Evolutionary conservation across 768 basidiomycete genomes (phyloP), one percentile per base, ranked within the genome.

Genomic region (Cubamyces lactineus): DNA sequence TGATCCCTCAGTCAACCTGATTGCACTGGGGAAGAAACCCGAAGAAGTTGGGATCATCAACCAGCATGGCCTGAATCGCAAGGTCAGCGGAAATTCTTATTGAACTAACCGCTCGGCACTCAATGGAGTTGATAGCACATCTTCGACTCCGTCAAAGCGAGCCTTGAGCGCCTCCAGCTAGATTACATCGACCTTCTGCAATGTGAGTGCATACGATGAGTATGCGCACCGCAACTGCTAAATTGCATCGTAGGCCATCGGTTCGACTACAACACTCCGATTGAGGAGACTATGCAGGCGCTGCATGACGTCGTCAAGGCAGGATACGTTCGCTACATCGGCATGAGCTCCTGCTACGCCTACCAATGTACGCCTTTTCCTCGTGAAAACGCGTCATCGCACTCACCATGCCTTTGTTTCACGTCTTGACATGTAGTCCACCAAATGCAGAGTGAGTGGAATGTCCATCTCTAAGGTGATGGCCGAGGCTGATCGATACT

Each of bases 111-210:
- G 6, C 15, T 15, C 42, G 16, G 3, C 2, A 1, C 51, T 60
- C 3, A 42, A 50, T n/a, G 3, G 1, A 5, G 21, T 6, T 13
- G 21, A 1, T 30, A 82, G 76, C 80, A 82, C 61, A 82, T 84
- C 63, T 82, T 84, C 65, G 81, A 79, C 40, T 66, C 75, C 77
- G 80, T 83, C 19, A 76, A 80, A 62, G 69, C 74, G 46, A 78
- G 77, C 54, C 64, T 82, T 43, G 70, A 75, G 43, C 75, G 80
- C 38, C 74, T 82, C 28, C 76, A 79, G 55, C 69, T 73, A 48
- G 84, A 86, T 53, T 83, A 87, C 61, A 79, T 88, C 56, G 87
- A 88, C 66, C 66, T 87, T 3, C 74, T 86, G 28, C 85, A 82
- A 70, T 81, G 82, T 77, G 59, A 48, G 75, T 42, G 1, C 46